Base-by-base conservation (phyloP, 352 stramenopile species). In the Stramenopiles sp. region DNA sequence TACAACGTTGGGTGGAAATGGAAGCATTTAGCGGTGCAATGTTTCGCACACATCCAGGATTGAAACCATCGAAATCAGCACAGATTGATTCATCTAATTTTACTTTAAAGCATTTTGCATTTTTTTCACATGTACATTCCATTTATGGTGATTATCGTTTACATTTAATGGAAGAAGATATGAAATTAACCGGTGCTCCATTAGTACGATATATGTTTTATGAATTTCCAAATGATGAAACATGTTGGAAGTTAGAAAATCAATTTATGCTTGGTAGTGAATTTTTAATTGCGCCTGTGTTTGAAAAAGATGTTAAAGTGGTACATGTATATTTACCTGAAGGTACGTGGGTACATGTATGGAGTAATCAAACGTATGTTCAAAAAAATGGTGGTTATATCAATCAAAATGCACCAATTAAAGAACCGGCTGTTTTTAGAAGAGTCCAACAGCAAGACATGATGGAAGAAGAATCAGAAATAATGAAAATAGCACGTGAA, bases 1-100 rank as follows among this genome's bases (percentile, higher is more conserved):
- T 86, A 20, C 74, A 80, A 30, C 78, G 83, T 30, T 86, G 83
- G 83, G 78, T 76, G 32, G 83, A 87, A 76, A 73, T 86, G 74
- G 78, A 78, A 30, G 83, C 81, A 30, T 86, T 86, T 65, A 78
- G 80, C 13, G 83, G 78, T 13, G 80, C 73, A 6, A n/a, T 86
- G 30, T 87, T 87, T 30, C 82, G 83, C 1, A 86, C 83, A 32
- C 83, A 86, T 65, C 38, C 38, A 4, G 38, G 38, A 13, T 13
- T 53, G 13, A 53, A 53, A 13, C 38, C 38, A 13, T 13, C 4
- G 13, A 53, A 53, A 13, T 53, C 38, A 53, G 38, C 38, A 4
- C 38, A 53, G 38, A 53, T 53, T 53, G 38, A 53, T 53, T 53
- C 38, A 53, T 53, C 38, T 4, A 53, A 53, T 53, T 53, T 53